Percentiles rank a stretch among this genome's conserved stretches.
These are phyloP conservation scores for Gyrodon lividus DNA, from an alignment of 768 basidiomycete species.

Conservation along the genomic window DNA sequence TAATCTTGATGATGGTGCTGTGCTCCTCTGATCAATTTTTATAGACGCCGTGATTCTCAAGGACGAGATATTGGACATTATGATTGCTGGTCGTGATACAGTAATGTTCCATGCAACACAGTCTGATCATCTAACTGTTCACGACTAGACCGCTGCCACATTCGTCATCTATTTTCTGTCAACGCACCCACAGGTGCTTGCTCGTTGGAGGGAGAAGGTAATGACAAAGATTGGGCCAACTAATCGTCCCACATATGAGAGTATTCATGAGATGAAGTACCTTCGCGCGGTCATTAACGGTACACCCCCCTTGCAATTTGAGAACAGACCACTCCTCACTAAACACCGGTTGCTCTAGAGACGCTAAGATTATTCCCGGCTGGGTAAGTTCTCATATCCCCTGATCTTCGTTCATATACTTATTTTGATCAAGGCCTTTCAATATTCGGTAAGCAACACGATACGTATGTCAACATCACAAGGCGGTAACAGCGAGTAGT, in stretches of 20 bases:
- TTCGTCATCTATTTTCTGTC: conserved; percentile 45
- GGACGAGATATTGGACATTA: conserved; percentile 35
- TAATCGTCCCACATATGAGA: conserved; percentile 50
- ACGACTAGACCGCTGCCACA: conserved; percentile 39
- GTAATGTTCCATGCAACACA: conserved; percentile 8
- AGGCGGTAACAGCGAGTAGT: conserved; percentile 27
- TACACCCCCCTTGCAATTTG: conserved; percentile 16
- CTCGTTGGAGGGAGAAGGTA: conserved; percentile 55
- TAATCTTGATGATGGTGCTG: conserved; percentile 14
- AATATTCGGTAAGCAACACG: conserved; percentile 41
- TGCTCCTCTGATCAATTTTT: conserved; percentile 3
- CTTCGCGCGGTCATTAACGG: conserved; percentile 66
- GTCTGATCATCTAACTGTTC: neutral
- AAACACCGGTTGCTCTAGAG: conserved; percentile 30
- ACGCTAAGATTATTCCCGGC: conserved; percentile 56
- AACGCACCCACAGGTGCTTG: conserved; percentile 45
- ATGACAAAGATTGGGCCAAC: conserved; percentile 48
- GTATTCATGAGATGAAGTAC: conserved; percentile 61
- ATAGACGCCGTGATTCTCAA: conserved; percentile 28
- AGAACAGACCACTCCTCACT: neutral
- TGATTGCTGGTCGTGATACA: conserved; percentile 33
- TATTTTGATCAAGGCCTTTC: conserved; percentile 37
- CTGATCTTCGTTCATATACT: neutral
- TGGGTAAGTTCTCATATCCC: conserved; percentile 29
- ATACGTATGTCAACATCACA: neutral